Conservation (phyloP, 495 filamentous ascomycete species). For the Bacidia rubella region DNA sequence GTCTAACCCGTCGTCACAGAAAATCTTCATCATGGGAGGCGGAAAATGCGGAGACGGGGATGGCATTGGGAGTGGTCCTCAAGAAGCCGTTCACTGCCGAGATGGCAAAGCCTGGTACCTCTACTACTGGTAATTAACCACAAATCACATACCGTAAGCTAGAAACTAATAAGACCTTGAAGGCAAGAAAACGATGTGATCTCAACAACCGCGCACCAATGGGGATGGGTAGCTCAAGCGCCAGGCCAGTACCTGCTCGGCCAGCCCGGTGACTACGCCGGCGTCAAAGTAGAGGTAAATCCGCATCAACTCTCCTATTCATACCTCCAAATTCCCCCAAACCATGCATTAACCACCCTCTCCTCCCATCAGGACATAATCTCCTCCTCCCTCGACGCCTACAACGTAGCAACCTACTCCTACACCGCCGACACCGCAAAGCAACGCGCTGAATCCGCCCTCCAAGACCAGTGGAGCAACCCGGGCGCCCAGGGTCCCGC, state of each 20-base stretch:
- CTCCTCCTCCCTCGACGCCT: conserved; percentile 20
- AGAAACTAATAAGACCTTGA: neutral
- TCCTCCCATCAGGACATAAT: conserved; percentile 22
- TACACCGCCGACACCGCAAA: conserved; percentile 13
- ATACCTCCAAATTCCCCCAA: neutral
- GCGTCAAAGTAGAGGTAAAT: conserved; percentile 12
- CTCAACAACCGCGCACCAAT: conserved; percentile 18
- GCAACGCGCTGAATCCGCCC: conserved; percentile 14
- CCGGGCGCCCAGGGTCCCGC: conserved; percentile 16
- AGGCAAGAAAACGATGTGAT: conserved; percentile 16
- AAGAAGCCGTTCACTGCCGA: conserved; percentile 12
- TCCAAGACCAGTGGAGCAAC: conserved; percentile 14
- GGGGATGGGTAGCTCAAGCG: conserved; percentile 17
- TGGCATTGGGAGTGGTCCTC: conserved; percentile 19
- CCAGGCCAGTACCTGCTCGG: conserved; percentile 16
- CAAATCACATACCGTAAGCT: neutral
- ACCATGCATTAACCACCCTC: too few species aligned
- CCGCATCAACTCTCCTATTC: neutral
- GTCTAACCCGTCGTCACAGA: conserved; percentile 6
- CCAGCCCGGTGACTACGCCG: conserved; percentile 10
- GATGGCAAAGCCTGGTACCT: conserved; percentile 24
- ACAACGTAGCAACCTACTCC: too few species aligned
- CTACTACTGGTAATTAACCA: conserved; percentile 16
- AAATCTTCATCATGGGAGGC: conserved; percentile 23
- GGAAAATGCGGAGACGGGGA: conserved; percentile 20